These are phyloP conservation scores for Populus hybrid DNA, from an alignment of 441 rosid genomes.

Conservation along the genomic window DNA sequence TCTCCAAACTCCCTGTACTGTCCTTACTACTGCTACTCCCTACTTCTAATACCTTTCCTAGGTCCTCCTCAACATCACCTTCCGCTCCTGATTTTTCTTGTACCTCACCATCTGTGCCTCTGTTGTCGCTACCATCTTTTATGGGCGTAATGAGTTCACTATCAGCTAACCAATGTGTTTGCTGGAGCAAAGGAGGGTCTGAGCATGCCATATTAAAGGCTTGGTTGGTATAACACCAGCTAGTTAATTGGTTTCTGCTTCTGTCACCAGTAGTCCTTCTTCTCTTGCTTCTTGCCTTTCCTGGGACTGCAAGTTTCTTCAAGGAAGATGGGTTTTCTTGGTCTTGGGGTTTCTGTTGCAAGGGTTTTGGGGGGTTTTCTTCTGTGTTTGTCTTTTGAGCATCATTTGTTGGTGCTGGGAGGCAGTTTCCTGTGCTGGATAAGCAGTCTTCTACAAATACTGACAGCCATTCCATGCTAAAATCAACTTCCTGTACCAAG, in stretches of 20 bases:
- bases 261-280: conserved; percentile 32
- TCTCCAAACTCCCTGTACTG: conserved; percentile 10
- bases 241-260: conserved; percentile 18
- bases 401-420: conserved; percentile 31
- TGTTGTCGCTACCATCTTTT: conserved; percentile 19
- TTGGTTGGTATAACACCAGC: conserved; percentile 31
- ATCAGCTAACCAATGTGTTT: conserved; percentile 65
- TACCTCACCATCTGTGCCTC: neutral
- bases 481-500: conserved; percentile 60
- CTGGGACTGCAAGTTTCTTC: conserved; percentile 40
- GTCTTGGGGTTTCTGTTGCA: conserved; percentile 9
- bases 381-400: conserved; percentile 12
- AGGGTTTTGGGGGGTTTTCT: conserved; percentile 19
- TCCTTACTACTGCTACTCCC: neutral
- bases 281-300: conserved; percentile 70
- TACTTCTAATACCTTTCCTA: neutral
- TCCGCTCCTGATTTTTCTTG: neutral
- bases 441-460: conserved; percentile 69
- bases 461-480: conserved; percentile 68
- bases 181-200: conserved; percentile 62
- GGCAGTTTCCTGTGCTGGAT: conserved; percentile 51
- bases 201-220: conserved; percentile 27
- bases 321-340: too few species aligned
- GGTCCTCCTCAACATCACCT: neutral
- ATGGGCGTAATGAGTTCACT: conserved; percentile 62